Conservation (phyloP, 306 rosid genomes). For the peach (Prunus persica) region Prunus_persica_NCBIv2 NC_034014.1:3681001-3681500, state of each 20-base stretch:
- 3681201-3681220: too few species aligned
- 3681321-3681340: background rate
- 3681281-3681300: background rate
- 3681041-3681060: slow-evolving; percentile 17
- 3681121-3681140: too few species aligned
- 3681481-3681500: background rate
- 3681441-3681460: slow-evolving; percentile 5
- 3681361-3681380: slow-evolving; percentile 1
- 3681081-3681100: background rate
- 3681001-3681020: slow-evolving; percentile 11
- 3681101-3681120: background rate
- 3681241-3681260: too few species aligned
- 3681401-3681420: background rate
- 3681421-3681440: background rate
- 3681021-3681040: slow-evolving; percentile 6
- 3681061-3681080: slow-evolving; percentile 7
- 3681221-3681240: too few species aligned
- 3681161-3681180: too few species aligned
- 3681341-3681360: slow-evolving; percentile 4
- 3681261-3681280: too few species aligned
- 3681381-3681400: background rate
- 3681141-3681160: too few species aligned
- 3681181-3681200: too few species aligned
- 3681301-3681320: background rate
- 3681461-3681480: background rate